Conservation (phyloP, 805 yeast species). For the Millerago galiae region DNA sequence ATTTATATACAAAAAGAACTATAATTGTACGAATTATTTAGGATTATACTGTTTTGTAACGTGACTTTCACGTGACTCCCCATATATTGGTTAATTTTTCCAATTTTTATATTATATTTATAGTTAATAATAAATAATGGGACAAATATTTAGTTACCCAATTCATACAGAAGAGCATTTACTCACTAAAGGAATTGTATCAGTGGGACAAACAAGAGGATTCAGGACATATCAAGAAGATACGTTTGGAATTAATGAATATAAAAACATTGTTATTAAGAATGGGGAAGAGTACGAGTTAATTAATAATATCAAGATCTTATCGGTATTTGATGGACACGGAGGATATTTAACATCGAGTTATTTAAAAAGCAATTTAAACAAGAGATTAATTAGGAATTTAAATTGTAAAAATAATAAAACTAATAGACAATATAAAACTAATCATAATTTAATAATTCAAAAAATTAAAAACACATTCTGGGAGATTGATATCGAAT, state of each 20-base stretch:
- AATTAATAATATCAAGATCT: conserved; percentile 33
- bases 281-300: conserved; percentile 14
- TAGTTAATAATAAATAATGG: conserved; percentile 38
- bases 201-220: conserved; percentile 75
- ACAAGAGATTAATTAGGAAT: conserved; percentile 15
- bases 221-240: conserved; percentile 72
- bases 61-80: too few species aligned
- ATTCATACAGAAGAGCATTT: conserved; percentile 43
- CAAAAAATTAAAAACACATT: conserved; percentile 38
- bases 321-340: conserved; percentile 79
- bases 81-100: too few species aligned
- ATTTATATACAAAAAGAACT: too few species aligned
- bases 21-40: too few species aligned
- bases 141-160: conserved; percentile 70
- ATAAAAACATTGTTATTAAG: conserved; percentile 27
- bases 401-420: conserved; percentile 8
- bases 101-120: too few species aligned
- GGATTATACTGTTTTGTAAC: too few species aligned
- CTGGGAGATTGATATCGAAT: conserved; percentile 37
- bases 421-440: conserved; percentile 13
- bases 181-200: conserved; percentile 37
- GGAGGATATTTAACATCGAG: conserved; percentile 64
- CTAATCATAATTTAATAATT: conserved; percentile 29
- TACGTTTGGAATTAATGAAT: conserved; percentile 52
- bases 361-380: conserved; percentile 35